phyloP scores from a whole-genome alignment of 495 filamentous ascomycete species.

The Tuber microsphaerosporum region DNA sequence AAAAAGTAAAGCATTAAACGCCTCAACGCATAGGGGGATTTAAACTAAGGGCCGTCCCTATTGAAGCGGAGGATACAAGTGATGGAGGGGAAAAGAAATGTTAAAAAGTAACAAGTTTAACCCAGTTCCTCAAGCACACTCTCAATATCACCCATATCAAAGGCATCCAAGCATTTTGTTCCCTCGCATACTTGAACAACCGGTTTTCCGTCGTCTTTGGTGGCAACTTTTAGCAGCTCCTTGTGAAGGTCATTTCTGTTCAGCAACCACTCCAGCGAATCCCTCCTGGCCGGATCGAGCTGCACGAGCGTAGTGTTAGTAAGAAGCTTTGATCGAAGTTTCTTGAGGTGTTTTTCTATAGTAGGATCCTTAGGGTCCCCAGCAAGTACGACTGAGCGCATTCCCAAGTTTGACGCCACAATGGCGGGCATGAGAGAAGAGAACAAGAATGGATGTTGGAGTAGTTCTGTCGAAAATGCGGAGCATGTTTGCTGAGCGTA shows the following conservation, averaged over 20 bases:
- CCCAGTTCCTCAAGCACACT: constrained; percentile 39
- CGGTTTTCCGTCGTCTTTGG: constrained; percentile 22
- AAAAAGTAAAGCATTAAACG: not conserved
- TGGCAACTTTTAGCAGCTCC: constrained; percentile 14
- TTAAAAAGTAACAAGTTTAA: constrained; percentile 11
- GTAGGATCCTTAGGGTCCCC: constrained; percentile 46
- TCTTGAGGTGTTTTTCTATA: constrained; percentile 39
- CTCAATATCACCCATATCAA: constrained; percentile 41
- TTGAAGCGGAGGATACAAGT: not conserved
- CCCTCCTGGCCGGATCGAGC: constrained; percentile 44
- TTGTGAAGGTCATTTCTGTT: constrained; percentile 29
- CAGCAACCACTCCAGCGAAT: constrained; percentile 44
- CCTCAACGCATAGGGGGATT: not conserved
- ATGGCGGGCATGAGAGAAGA: constrained; percentile 68
- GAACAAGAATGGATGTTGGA: constrained; percentile 88
- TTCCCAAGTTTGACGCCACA: constrained; percentile 59
- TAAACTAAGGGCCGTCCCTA: not conserved
- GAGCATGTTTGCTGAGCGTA: constrained; percentile 66
- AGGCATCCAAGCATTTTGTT: constrained; percentile 39
- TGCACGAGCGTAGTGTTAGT: constrained; percentile 43
- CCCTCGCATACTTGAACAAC: constrained; percentile 41
- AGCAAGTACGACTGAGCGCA: constrained; percentile 47
- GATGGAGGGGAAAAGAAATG: not conserved
- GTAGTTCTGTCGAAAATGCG: constrained; percentile 81
- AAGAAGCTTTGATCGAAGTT: constrained; percentile 39